phyloP scores from a whole-genome alignment of 371 early-diverging fungal species.

The Syncephalis plumigaleata region DNA sequence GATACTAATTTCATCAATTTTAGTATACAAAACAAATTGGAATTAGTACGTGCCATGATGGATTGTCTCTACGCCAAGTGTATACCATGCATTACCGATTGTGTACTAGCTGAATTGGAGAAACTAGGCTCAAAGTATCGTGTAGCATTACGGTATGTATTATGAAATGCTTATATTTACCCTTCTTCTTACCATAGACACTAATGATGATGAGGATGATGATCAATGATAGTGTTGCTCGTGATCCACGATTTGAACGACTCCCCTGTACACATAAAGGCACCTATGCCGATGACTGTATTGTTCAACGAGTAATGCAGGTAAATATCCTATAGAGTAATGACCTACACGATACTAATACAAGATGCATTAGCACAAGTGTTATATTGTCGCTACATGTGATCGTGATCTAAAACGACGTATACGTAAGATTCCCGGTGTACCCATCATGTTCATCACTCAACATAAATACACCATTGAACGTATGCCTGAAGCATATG shows the following conservation, averaged over 20 bases:
- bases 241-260: constrained; percentile 91
- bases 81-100: constrained; percentile 97
- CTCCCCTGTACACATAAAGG: constrained; percentile 98
- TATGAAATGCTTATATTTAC: neutral
- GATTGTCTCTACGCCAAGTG: constrained; percentile 96
- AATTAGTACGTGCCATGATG: constrained; percentile 94
- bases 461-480: constrained; percentile 90
- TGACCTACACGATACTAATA: too few relatives aligned
- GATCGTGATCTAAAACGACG: constrained; percentile 97
- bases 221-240: constrained; percentile 46
- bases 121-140: constrained; percentile 96
- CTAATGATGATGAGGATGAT: too few relatives aligned
- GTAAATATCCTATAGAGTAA: constrained; percentile 7
- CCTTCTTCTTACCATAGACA: neutral
- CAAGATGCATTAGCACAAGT: constrained; percentile 46
- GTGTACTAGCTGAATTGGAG: constrained; percentile 99
- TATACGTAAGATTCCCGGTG: constrained; percentile 95
- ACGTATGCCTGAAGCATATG: constrained; percentile 70
- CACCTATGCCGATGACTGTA: constrained; percentile 99
- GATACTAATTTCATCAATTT: constrained; percentile 99
- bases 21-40: constrained; percentile 97
- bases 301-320: constrained; percentile 90
- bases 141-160: constrained; percentile 71
- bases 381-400: constrained; percentile 99
- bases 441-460: constrained; percentile 98